These are phyloP conservation scores for Suhomyces sp. DNA, from an alignment of 805 yeast genomes.

Conservation along the genomic window DNA sequence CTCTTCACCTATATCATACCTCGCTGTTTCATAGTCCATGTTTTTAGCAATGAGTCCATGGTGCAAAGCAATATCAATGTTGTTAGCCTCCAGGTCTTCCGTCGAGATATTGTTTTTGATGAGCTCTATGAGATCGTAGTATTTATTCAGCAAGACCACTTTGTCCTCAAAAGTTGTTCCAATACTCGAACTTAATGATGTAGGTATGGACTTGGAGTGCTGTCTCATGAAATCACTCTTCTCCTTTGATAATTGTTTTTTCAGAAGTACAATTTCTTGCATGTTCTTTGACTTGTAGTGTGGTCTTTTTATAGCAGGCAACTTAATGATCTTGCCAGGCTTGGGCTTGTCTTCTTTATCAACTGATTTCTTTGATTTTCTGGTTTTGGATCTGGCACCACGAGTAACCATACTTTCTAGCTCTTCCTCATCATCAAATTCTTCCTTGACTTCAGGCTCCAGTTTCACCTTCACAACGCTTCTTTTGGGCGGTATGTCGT, in stretches of 20 bases:
- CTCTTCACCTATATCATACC: conserved; percentile 16
- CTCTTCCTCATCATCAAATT: not conserved
- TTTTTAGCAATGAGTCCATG: conserved; percentile 26
- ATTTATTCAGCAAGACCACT: conserved; percentile 15
- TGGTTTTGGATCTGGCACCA: not conserved
- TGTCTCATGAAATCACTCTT: no score
- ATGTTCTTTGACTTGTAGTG: not conserved
- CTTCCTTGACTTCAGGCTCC: not conserved
- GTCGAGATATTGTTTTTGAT: conserved; percentile 17
- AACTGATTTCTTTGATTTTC: not conserved
- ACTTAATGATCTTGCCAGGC: not conserved
- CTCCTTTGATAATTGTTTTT: no score
- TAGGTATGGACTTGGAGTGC: not conserved
- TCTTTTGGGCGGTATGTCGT: conserved; percentile 28
- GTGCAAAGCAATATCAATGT: conserved; percentile 25
- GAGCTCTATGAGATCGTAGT: conserved; percentile 18
- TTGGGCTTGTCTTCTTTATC: conserved; percentile 2
- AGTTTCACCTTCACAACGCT: not conserved
- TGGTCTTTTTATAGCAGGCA: no score
- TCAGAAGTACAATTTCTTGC: not conserved
- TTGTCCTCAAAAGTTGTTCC: conserved; percentile 16
- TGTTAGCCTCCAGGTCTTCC: conserved; percentile 9
- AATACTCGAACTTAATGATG: not conserved
- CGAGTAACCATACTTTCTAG: no score
- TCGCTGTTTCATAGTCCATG: conserved; percentile 18